Evolutionary conservation across 2,329 filamentous ascomycete genomes (phyloP).

Genomic region (Elsinoe ampelina): DNA sequence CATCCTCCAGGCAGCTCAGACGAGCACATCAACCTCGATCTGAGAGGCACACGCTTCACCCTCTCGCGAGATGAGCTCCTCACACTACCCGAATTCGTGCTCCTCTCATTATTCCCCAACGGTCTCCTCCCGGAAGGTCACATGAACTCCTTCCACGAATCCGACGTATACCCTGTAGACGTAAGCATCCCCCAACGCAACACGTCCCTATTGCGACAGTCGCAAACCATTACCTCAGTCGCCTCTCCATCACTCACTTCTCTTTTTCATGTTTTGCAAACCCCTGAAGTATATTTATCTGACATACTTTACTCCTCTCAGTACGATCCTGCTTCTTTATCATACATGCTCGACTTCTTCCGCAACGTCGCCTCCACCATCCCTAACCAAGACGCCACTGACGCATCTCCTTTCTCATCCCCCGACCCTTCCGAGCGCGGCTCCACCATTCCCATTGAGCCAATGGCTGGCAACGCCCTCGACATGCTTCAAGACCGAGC

Average conservation of each 20-base stretch:
- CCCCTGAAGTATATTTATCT: conserved; percentile 45
- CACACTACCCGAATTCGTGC: conserved; percentile 91
- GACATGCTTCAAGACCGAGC: conserved; percentile 79
- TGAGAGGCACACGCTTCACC: conserved; percentile 86
- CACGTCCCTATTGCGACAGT: conserved; percentile 15
- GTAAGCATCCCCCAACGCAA: conserved; percentile 49
- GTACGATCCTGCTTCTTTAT: conserved; percentile 93
- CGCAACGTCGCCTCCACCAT: conserved; percentile 95
- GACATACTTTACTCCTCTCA: conserved; percentile 49
- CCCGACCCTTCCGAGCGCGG: conserved; percentile 13
- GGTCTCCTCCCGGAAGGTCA: conserved; percentile 96
- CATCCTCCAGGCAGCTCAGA: conserved; percentile 68
- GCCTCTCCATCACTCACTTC: conserved; percentile 27
- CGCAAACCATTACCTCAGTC: conserved; percentile 25
- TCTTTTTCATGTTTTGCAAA: conserved; percentile 33
- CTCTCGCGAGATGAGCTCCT: conserved; percentile 90
- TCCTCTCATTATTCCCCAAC: conserved; percentile 95
- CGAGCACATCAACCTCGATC: conserved; percentile 89
- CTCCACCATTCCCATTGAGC: conserved; percentile 60
- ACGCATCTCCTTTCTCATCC: conserved; percentile 39
- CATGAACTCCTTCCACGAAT: conserved; percentile 84
- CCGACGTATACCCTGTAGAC: conserved; percentile 93
- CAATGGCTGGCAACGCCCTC: conserved; percentile 52
- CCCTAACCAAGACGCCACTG: conserved; percentile 56
- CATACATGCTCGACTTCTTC: conserved; percentile 99